Evolutionary conservation across 2,329 filamentous ascomycete genomes (phyloP).

Genomic region (Aspergillus aculeatus): DNA sequence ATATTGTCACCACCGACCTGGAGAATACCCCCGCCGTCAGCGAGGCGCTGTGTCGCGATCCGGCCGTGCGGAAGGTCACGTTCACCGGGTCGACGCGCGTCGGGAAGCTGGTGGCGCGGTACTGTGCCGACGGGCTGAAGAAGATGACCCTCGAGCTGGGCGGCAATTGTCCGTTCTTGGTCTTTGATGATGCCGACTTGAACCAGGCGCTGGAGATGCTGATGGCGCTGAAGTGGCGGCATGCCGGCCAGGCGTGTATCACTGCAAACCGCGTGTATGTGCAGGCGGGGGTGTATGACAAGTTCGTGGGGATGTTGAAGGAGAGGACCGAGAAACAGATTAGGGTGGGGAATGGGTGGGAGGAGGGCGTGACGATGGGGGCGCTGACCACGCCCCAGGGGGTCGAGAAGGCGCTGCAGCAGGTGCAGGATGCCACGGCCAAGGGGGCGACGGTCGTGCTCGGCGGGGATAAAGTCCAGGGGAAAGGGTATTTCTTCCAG

Average conservation of each 20-base stretch:
- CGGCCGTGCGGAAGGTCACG: constrained; percentile 58
- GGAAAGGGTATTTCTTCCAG: constrained; percentile 67
- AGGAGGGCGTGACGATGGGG: constrained; percentile 57
- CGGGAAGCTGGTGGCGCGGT: constrained; percentile 61
- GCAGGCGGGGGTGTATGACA: constrained; percentile 47
- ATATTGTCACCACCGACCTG: constrained; percentile 56
- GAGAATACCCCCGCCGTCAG: constrained; percentile 41
- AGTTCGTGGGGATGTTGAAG: constrained; percentile 55
- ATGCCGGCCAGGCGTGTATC: constrained; percentile 47
- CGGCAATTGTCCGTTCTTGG: constrained; percentile 64
- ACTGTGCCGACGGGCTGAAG: constrained; percentile 61
- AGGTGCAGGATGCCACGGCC: constrained; percentile 64
- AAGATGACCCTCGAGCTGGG: constrained; percentile 65
- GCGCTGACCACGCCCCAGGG: constrained; percentile 59
- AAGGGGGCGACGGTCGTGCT: constrained; percentile 64
- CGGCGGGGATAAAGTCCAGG: constrained; percentile 52
- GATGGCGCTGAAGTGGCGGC: constrained; percentile 44
- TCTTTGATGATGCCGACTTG: constrained; percentile 64
- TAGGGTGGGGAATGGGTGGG: constrained; percentile 58
- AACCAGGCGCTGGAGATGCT: constrained; percentile 46
- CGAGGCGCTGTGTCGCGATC: constrained; percentile 55
- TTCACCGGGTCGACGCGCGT: constrained; percentile 63
- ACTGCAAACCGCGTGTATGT: constrained; percentile 48
- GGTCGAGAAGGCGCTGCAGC: constrained; percentile 55
- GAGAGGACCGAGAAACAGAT: constrained; percentile 54